Percentiles rank a stretch among this genome's conserved stretches.
These are phyloP conservation scores for Aureobasidium zeae DNA, from an alignment of 2,329 filamentous ascomycete species.

Conservation along the genomic window DNA sequence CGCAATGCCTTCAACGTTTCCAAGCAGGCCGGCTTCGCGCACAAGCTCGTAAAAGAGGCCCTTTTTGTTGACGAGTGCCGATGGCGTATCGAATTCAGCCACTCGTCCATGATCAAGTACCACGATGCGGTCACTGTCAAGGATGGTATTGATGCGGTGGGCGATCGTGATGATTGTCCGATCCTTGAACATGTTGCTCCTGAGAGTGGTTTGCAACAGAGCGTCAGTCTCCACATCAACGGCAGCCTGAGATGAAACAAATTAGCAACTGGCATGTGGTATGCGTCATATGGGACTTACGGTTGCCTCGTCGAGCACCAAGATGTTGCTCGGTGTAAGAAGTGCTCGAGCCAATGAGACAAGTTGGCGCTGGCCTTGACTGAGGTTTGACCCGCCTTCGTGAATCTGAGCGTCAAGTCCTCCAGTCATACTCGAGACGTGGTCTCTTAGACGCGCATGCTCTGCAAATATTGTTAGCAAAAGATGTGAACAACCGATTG, in stretches of 20 bases:
- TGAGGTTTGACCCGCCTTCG: constrained; percentile 95
- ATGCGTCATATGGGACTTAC: constrained; percentile 52
- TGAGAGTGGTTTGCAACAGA: constrained; percentile 53
- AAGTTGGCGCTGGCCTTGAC: constrained; percentile 88
- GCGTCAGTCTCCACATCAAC: constrained; percentile 61
- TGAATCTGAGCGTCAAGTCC: constrained; percentile 83
- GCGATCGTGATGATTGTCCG: constrained; percentile 97
- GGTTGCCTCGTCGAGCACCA: constrained; percentile 94
- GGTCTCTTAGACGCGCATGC: constrained; percentile 86
- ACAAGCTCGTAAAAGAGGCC: constrained; percentile 85
- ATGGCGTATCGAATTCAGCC: constrained; percentile 83
- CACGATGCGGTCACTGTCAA: constrained; percentile 79
- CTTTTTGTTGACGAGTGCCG: constrained; percentile 62
- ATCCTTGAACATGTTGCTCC: constrained; percentile 66
- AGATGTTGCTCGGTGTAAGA: constrained; percentile 89
- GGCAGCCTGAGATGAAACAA: constrained; percentile 41
- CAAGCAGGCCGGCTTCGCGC: constrained; percentile 73
- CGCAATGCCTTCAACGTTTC: constrained; percentile 25
- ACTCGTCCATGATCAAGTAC: constrained; percentile 87
- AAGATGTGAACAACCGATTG: not conserved
- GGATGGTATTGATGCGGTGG: constrained; percentile 95
- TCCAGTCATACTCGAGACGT: constrained; percentile 76
- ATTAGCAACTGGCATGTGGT: constrained; percentile 7
- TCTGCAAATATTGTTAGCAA: constrained; percentile 44
- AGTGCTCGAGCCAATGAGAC: constrained; percentile 88